Evolutionary conservation across 2,329 filamentous ascomycete species (phyloP).

Genomic region (Cladosporium austrohemisphaericum): DNA sequence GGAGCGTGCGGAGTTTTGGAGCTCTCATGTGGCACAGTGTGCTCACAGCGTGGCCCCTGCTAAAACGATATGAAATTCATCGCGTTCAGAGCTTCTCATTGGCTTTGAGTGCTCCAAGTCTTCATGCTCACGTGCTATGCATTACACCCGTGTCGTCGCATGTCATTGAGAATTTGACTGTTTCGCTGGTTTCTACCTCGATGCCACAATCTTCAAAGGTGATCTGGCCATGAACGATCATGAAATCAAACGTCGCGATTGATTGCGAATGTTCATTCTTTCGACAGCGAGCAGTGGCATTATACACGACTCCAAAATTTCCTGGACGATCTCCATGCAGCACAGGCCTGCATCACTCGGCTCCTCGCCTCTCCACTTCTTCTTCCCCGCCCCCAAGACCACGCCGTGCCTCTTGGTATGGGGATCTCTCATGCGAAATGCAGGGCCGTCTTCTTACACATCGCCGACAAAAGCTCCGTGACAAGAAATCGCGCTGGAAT

Average conservation of each 20-base stretch:
- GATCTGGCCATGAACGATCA: too few relatives aligned
- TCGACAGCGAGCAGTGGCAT: too few relatives aligned
- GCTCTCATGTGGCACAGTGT: neutral
- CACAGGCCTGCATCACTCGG: neutral
- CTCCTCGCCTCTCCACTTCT: neutral
- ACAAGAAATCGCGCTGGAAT: neutral
- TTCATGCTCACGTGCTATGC: neutral
- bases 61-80: too few relatives aligned
- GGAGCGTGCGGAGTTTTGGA: neutral
- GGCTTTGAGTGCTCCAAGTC: too few relatives aligned
- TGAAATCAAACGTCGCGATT: too few relatives aligned
- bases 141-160: too few relatives aligned
- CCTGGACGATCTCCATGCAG: neutral
- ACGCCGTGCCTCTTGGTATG: conserved; percentile 6
- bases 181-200: too few relatives aligned
- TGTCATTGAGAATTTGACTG: too few relatives aligned
- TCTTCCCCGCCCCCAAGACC: conserved; percentile 2
- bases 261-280: too few relatives aligned
- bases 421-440: neutral
- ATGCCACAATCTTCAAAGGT: too few relatives aligned
- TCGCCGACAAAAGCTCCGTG: conserved; percentile 9
- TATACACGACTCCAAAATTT: neutral
- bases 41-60: too few relatives aligned
- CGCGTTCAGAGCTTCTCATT: too few relatives aligned
- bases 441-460: conserved; percentile 3